These are phyloP conservation scores for Crithidia mellificae DNA, from an alignment of 208 protist species.

Conservation along the genomic window DNA sequence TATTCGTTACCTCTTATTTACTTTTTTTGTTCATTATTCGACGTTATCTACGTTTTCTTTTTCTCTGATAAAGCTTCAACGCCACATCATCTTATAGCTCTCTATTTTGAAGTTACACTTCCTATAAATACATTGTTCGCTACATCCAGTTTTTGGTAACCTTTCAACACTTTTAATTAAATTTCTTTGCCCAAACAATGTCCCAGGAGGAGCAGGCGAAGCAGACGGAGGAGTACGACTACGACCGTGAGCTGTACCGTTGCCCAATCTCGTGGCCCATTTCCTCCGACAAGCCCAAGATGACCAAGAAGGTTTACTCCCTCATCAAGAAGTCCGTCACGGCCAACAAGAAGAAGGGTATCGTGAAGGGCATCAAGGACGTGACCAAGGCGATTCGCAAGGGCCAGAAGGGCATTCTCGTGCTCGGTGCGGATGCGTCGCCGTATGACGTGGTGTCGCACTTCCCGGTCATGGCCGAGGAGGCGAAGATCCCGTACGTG, in stretches of 20 bases:
- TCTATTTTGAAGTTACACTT: no score
- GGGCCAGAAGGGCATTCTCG: slow-evolving; percentile 88
- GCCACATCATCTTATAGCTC: no score
- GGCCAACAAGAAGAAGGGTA: slow-evolving; percentile 89
- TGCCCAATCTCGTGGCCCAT: slow-evolving; percentile 92
- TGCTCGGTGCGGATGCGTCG: slow-evolving; percentile 91
- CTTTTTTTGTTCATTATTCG: no score
- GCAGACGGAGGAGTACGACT: slow-evolving; percentile 81
- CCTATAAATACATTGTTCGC: no score
- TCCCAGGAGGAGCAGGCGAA: slow-evolving; percentile 51
- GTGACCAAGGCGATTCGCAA: slow-evolving; percentile 93
- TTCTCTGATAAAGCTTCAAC: no score
- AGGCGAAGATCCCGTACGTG: slow-evolving; percentile 92
- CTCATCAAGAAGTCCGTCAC: slow-evolving; percentile 92
- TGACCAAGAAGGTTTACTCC: slow-evolving; percentile 95
- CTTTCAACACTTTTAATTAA: no score
- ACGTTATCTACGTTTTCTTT: no score
- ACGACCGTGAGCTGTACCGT: slow-evolving; percentile 91
- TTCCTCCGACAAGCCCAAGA: slow-evolving; percentile 91
- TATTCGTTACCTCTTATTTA: no score
- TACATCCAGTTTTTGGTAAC: no score
- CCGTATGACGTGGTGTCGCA: slow-evolving; percentile 94
- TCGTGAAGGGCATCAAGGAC: slow-evolving; percentile 94
- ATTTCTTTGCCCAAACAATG: no score
- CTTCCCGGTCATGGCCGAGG: slow-evolving; percentile 91